Base-by-base conservation (phyloP, 768 basidiomycete genomes). In the Russula vinacea region DNA sequence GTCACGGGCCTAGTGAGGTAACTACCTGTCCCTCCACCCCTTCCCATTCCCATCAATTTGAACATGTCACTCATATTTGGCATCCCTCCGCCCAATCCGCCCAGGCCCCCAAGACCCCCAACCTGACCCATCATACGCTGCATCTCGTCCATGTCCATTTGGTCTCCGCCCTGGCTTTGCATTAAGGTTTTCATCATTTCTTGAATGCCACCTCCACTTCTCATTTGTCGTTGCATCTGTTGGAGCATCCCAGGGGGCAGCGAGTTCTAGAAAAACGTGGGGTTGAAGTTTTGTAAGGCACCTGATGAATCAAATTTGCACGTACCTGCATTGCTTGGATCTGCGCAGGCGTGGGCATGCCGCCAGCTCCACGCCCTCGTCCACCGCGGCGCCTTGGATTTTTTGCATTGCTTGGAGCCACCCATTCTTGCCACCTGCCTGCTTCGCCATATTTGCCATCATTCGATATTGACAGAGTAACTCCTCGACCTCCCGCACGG, bases 101-200 rank as follows among this genome's bases (percentile, higher is more conserved):
- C 85, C 4, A 85, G 74, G 7, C 84, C 84, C 11, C 86, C 85
- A 14, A 81, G 69, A 16, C 78, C 80, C 56, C 90, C 92, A 89
- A 93, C 91, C 62, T 88, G 87, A 57, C 84, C 76, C 90, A 95
- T 94, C 89, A 92, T 92, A 89, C 92, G 83, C 77, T 94, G 91
- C 91, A 95, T 93, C 74, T 96, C 93, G 64, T 92, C 90, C 89
- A 96, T 90, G 71, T 94, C 93, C 58, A 88, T 79, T 72, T 93
- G 86, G 71, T 94, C 94, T 13, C 91, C 91, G 59, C 90, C 92
- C 70, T 91, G 87, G 11, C 93, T 91, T 70, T 94, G 92, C 90
- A 97, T 94, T 92, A 98, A 94, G 32, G 90, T 88, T 73, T 90
- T 91, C 94, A 96, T 94, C 93, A 96, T 96, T 70, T 96, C 94